phyloP scores from a whole-genome alignment of 2,329 filamentous ascomycete genomes.

The Xenosphaeropsis pyriputrescens region DNA sequence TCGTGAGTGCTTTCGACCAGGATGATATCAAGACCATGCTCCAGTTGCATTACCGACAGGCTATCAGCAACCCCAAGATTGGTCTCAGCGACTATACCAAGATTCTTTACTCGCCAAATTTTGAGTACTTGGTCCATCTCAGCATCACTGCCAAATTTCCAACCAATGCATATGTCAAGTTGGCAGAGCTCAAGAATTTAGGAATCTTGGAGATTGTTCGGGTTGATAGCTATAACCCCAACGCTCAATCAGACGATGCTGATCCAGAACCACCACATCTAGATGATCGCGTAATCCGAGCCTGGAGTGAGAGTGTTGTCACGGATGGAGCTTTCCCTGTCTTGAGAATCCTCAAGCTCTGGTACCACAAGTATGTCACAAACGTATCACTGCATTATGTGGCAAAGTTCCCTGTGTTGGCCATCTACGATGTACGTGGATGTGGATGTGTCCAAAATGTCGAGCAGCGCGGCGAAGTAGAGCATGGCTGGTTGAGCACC shows the following conservation, averaged over 20 bases:
- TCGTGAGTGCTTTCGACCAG: slow-evolving; percentile 5
- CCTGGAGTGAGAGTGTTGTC: slow-evolving; percentile 14
- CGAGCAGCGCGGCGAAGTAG: slow-evolving; percentile 2
- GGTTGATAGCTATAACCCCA: not conserved
- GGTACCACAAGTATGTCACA: slow-evolving; percentile 14
- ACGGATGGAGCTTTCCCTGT: slow-evolving; percentile 13
- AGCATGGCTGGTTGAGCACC: slow-evolving; percentile 4
- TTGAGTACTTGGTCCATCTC: slow-evolving; percentile 16
- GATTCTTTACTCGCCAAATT: slow-evolving; percentile 13
- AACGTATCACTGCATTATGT: slow-evolving; percentile 14
- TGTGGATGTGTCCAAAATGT: slow-evolving; percentile 4
- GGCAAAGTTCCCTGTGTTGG: slow-evolving; percentile 15
- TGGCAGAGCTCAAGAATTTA: slow-evolving; percentile 17
- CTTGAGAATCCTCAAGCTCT: slow-evolving; percentile 16
- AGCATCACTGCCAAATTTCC: slow-evolving; percentile 14
- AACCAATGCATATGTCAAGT: slow-evolving; percentile 12
- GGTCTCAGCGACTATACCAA: slow-evolving; percentile 11
- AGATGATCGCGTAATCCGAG: slow-evolving; percentile 15
- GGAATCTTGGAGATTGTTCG: slow-evolving; percentile 15
- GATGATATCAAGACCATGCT: slow-evolving; percentile 6
- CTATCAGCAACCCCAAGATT: slow-evolving; percentile 8
- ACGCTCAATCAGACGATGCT: not conserved
- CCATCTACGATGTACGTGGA: slow-evolving; percentile 14
- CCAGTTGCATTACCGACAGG: slow-evolving; percentile 11
- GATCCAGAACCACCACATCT: slow-evolving; percentile 3